Conservation (phyloP, 139 green algal species). For the Tetratostichococcus sp. region DNA sequence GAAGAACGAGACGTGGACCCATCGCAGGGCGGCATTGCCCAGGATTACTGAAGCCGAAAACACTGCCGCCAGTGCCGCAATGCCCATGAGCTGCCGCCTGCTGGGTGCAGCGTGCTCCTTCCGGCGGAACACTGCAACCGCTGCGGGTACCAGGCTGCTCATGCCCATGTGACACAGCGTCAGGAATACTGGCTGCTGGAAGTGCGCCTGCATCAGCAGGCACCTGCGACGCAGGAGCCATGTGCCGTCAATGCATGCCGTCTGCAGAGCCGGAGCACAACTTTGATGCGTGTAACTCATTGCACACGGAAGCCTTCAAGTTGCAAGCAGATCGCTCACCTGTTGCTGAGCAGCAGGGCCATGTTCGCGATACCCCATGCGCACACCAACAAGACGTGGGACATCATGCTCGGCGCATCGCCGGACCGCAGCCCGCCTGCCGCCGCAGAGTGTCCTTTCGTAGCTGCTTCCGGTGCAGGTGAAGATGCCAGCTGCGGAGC, state of each 20-base stretch:
- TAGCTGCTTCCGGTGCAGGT: too few relatives aligned
- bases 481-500: too few relatives aligned
- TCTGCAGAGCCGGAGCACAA: too few relatives aligned
- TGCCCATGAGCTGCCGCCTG: slow-evolving; percentile 66
- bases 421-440: too few relatives aligned
- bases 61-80: slow-evolving; percentile 68
- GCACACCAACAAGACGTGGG: neutral
- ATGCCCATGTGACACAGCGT: slow-evolving; percentile 92
- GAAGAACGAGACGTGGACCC: slow-evolving; percentile 90
- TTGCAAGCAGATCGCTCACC: slow-evolving; percentile 66
- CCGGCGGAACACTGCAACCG: slow-evolving; percentile 27
- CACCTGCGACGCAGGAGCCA: neutral
- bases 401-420: neutral
- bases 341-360: slow-evolving; percentile 91
- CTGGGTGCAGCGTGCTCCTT: slow-evolving; percentile 57
- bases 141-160: slow-evolving; percentile 34
- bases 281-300: too few relatives aligned
- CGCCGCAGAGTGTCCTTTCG: too few relatives aligned
- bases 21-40: slow-evolving; percentile 82
- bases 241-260: too few relatives aligned
- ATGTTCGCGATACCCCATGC: slow-evolving; percentile 66
- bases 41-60: slow-evolving; percentile 88
- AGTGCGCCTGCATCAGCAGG: neutral
- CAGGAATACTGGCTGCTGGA: slow-evolving; percentile 77
- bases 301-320: too few relatives aligned